phyloP scores from a whole-genome alignment of 305 asterid genomes.

The Fraxinus ornus region DNA sequence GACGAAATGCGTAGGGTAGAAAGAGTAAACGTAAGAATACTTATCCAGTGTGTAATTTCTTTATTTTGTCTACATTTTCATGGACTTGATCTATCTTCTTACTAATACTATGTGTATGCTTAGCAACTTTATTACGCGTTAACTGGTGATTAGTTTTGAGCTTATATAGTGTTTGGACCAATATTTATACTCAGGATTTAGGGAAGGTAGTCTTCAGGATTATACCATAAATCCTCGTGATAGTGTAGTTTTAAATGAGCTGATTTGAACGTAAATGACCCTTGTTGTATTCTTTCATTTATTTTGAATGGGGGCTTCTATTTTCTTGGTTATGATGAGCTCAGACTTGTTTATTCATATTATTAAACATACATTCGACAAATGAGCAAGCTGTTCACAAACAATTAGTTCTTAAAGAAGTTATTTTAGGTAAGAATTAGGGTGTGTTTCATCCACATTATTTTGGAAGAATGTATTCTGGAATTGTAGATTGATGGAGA shows the following conservation, averaged over 20 bases:
- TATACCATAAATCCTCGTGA: neutral
- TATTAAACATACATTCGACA: neutral
- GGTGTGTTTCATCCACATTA: too few relatives aligned
- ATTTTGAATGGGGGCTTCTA: neutral
- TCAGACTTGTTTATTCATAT: neutral
- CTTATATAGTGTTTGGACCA: neutral
- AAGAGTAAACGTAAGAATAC: slow-evolving; percentile 79
- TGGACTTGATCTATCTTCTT: neutral
- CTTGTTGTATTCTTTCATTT: neutral
- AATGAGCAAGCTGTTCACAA: neutral
- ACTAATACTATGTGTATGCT: neutral
- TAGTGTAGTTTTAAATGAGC: neutral
- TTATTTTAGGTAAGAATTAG: neutral
- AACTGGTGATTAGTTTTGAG: neutral
- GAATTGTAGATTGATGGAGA: too few relatives aligned
- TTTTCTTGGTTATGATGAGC: neutral
- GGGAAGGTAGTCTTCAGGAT: neutral
- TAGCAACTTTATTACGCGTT: neutral
- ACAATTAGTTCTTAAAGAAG: neutral
- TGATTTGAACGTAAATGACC: neutral
- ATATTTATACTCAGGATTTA: neutral
- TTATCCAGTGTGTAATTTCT: neutral
- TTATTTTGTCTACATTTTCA: neutral
- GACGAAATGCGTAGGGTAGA: slow-evolving; percentile 98
- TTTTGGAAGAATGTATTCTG: too few relatives aligned